Evolutionary conservation across 257 asterid genomes (phyloP).

Genomic region (Solanum corneliomulleri): DNA sequence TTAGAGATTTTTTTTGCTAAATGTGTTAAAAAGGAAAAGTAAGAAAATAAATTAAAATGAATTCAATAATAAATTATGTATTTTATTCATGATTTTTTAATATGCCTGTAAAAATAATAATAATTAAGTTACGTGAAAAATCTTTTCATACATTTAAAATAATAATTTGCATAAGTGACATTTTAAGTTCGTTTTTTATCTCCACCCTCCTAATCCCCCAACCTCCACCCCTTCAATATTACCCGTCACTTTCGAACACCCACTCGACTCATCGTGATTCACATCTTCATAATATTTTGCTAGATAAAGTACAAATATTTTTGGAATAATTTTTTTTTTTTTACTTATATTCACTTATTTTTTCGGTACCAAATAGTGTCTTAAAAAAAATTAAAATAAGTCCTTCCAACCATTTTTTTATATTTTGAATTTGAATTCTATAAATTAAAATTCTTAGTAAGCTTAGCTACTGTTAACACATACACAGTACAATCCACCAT

Average conservation of each 20-base stretch:
- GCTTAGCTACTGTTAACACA: not conserved
- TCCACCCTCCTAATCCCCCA: not conserved
- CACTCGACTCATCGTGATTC: not conserved
- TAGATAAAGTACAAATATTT: too few species aligned
- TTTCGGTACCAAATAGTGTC: not conserved
- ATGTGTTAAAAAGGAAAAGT: too few species aligned
- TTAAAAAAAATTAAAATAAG: too few species aligned
- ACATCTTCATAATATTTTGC: not conserved
- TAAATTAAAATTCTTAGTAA: not conserved
- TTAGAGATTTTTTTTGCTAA: too few species aligned
- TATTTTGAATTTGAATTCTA: not conserved
- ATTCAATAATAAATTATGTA: too few species aligned
- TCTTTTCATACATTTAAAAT: too few species aligned
- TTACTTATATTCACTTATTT: too few species aligned
- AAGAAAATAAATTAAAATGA: not conserved
- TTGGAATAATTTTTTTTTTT: too few species aligned
- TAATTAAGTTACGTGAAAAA: not conserved
- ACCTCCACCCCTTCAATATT: not conserved
- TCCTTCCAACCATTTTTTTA: not conserved
- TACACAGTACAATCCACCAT: not conserved
- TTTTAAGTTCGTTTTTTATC: too few species aligned
- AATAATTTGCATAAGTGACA: too few species aligned
- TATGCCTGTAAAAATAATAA: accelerated
- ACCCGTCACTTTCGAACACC: not conserved
- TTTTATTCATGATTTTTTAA: too few species aligned